Evolutionary conservation across 2,329 filamentous ascomycete genomes (phyloP).

Genomic region (Paraconiothyrium brasiliense): DNA sequence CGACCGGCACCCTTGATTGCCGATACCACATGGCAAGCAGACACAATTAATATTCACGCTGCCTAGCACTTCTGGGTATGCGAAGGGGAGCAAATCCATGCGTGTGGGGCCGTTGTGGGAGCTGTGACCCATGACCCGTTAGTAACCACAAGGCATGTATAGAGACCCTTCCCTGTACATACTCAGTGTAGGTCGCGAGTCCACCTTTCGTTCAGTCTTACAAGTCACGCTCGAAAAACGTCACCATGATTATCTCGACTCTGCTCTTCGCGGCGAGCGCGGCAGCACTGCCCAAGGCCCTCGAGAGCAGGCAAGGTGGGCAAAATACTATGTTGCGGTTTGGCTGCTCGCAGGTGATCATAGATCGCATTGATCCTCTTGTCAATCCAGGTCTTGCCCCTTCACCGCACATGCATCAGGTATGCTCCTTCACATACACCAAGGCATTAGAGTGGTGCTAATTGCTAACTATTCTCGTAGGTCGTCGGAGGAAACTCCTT

Average conservation of each 20-base stretch:
- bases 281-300: constrained; percentile 3
- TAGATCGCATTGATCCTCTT: constrained; percentile 44
- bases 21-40: not conserved
- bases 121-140: not conserved
- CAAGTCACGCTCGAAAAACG: not conserved
- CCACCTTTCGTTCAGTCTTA: not conserved
- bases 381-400: constrained; percentile 49
- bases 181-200: not conserved
- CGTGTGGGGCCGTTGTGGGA: constrained; percentile 15
- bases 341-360: constrained; percentile 42
- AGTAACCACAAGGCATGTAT: not conserved
- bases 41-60: not conserved
- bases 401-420: constrained; percentile 43
- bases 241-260: constrained; percentile 10
- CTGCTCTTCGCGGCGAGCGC: constrained; percentile 14
- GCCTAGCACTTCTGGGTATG: not conserved
- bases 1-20: constrained; percentile 2
- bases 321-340: constrained; percentile 43
- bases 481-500: constrained; percentile 52
- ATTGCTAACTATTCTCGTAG: constrained; percentile 1
- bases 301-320: constrained; percentile 12
- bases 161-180: not conserved
- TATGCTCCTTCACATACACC: not conserved
- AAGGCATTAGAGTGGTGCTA: not conserved
- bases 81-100: not conserved